Conservation (phyloP, 2,329 filamentous ascomycete species). For the Aspergillus fumigatus region DNA sequence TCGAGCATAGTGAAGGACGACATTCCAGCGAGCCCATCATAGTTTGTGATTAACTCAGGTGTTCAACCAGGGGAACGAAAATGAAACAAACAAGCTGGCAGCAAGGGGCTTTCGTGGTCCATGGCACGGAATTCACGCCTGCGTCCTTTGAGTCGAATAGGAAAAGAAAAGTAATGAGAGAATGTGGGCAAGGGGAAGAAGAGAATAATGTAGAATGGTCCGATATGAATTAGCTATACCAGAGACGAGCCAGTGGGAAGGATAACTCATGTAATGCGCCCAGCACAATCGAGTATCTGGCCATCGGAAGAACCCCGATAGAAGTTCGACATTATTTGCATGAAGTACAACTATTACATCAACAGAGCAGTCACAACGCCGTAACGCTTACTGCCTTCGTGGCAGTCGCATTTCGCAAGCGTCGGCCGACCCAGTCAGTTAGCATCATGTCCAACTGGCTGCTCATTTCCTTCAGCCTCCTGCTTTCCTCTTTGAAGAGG, state of each 20-base stretch:
- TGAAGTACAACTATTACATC: background rate
- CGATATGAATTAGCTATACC: constrained; percentile 11
- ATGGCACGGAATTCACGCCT: background rate
- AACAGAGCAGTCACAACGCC: constrained; percentile 6
- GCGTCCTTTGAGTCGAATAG: background rate
- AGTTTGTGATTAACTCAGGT: background rate
- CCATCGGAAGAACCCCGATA: background rate
- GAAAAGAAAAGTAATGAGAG: constrained; percentile 3
- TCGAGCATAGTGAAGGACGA: background rate
- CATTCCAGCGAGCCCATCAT: background rate
- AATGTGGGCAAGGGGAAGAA: background rate
- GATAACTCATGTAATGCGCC: constrained; percentile 12
- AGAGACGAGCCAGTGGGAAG: constrained; percentile 2
- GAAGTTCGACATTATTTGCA: background rate
- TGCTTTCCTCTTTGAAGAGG: constrained; percentile 82
- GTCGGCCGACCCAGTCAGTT: constrained; percentile 65
- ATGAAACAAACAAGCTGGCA: background rate
- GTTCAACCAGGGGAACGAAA: background rate
- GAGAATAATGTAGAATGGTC: constrained; percentile 10
- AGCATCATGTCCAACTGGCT: constrained; percentile 85
- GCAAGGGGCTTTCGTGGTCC: background rate
- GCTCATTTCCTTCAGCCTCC: constrained; percentile 79
- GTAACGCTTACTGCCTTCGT: constrained; percentile 11
- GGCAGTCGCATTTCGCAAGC: constrained; percentile 23
- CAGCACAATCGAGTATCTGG: constrained; percentile 18